Conservation (phyloP, 2,329 filamentous ascomycete genomes). For the Aureobasidium leucospermi region DNA sequence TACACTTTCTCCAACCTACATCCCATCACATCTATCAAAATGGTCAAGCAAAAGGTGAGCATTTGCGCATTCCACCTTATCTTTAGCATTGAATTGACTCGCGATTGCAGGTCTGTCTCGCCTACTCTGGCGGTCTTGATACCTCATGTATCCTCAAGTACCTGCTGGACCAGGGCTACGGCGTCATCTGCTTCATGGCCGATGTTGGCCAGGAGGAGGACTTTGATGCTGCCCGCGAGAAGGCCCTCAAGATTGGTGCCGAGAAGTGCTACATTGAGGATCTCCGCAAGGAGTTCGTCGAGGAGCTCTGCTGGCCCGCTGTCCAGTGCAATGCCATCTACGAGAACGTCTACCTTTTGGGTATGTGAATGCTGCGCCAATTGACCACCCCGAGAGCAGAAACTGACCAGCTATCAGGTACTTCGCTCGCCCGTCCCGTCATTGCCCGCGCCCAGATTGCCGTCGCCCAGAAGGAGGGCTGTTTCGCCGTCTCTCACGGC, state of each 20-base stretch:
- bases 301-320: constrained; percentile 72
- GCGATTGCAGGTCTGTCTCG: constrained; percentile 35
- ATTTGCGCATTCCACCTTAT: neutral
- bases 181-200: constrained; percentile 62
- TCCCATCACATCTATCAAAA: constrained; percentile 13
- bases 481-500: constrained; percentile 40
- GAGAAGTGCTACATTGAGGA: constrained; percentile 56
- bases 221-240: constrained; percentile 63
- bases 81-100: neutral
- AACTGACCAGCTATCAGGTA: constrained; percentile 14
- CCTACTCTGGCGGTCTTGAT: constrained; percentile 51
- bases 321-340: constrained; percentile 50
- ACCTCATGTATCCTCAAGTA: constrained; percentile 50
- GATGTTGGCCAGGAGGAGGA: constrained; percentile 59
- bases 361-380: constrained; percentile 19
- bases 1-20: neutral
- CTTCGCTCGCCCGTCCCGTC: constrained; percentile 57
- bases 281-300: constrained; percentile 65
- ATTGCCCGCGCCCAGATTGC: constrained; percentile 61
- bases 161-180: constrained; percentile 46
- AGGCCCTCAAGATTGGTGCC: constrained; percentile 64
- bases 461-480: constrained; percentile 57
- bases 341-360: constrained; percentile 53
- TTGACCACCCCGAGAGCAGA: constrained; percentile 19
- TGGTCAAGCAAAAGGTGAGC: constrained; percentile 17